Evolutionary conservation across 257 asterid species (phyloP).

Genomic region (Capsicum pubescens): DNA sequence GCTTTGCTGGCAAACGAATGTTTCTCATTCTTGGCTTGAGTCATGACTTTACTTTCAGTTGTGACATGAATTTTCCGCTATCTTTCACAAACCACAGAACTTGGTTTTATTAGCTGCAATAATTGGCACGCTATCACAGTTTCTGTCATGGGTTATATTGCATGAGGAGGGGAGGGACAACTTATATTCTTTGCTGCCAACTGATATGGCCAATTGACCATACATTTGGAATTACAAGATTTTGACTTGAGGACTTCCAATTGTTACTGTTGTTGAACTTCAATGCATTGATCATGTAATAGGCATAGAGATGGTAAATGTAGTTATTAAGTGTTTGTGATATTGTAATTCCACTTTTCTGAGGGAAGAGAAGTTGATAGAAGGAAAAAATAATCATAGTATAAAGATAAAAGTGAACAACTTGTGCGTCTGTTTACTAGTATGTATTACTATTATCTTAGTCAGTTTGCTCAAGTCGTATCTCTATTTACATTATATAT

Average conservation of each 20-base stretch:
- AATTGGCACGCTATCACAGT: neutral
- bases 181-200: conserved; percentile 8
- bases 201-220: conserved; percentile 15
- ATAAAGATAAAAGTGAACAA: neutral
- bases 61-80: conserved; percentile 5
- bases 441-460: neutral
- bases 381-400: neutral
- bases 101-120: conserved; percentile 23
- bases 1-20: conserved; percentile 16
- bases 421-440: neutral
- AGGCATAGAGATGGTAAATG: conserved; percentile 2
- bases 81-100: conserved; percentile 14
- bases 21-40: neutral
- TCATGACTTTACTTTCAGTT: conserved; percentile 11
- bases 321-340: neutral
- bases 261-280: neutral
- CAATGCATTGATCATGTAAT: neutral
- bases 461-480: neutral
- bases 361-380: conserved; percentile 5
- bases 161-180: conserved; percentile 28
- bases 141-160: neutral
- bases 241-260: conserved; percentile 17
- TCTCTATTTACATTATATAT: neutral
- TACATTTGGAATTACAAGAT: neutral
- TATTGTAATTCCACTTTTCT: neutral